phyloP scores from a whole-genome alignment of 495 filamentous ascomycete genomes.

The Aspergillus sclerotiicarbonarius region DNA sequence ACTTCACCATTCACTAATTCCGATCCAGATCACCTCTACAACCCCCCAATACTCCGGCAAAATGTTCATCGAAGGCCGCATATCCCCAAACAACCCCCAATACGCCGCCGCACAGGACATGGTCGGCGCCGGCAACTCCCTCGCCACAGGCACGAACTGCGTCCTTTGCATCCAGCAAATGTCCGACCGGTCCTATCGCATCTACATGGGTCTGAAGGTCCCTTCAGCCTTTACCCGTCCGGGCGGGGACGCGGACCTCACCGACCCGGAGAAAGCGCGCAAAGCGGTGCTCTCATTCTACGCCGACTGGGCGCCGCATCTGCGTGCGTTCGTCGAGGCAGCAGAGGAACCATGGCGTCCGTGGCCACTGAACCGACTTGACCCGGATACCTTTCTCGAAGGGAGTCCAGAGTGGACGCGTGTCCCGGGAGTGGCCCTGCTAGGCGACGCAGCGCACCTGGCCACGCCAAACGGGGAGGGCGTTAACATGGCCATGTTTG shows the following conservation, averaged over 20 bases:
- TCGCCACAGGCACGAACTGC: slow-evolving; percentile 9
- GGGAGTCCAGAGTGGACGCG: not conserved
- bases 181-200: slow-evolving; percentile 18
- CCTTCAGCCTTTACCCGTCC: slow-evolving; percentile 7
- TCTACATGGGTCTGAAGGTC: slow-evolving; percentile 19
- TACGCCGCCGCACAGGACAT: slow-evolving; percentile 16
- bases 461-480: not conserved
- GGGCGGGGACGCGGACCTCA: slow-evolving; percentile 15
- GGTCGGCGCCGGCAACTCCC: slow-evolving; percentile 18
- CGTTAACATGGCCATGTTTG: not conserved
- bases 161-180: slow-evolving; percentile 19
- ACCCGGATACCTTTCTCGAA: slow-evolving; percentile 1
- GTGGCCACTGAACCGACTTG: slow-evolving; percentile 16
- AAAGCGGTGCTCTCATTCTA: slow-evolving; percentile 4
- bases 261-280: slow-evolving; percentile 13
- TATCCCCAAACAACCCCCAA: slow-evolving; percentile 17
- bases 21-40: slow-evolving; percentile 14
- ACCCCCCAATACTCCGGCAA: slow-evolving; percentile 20
- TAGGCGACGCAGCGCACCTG: not conserved
- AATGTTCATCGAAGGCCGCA: slow-evolving; percentile 20
- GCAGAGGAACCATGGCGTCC: slow-evolving; percentile 15
- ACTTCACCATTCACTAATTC: not conserved
- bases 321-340: slow-evolving; percentile 14
- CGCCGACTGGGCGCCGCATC: slow-evolving; percentile 10
- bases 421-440: not conserved